Base-by-base conservation (phyloP, 2,329 filamentous ascomycete species). In the Fusarium sp. region DNA sequence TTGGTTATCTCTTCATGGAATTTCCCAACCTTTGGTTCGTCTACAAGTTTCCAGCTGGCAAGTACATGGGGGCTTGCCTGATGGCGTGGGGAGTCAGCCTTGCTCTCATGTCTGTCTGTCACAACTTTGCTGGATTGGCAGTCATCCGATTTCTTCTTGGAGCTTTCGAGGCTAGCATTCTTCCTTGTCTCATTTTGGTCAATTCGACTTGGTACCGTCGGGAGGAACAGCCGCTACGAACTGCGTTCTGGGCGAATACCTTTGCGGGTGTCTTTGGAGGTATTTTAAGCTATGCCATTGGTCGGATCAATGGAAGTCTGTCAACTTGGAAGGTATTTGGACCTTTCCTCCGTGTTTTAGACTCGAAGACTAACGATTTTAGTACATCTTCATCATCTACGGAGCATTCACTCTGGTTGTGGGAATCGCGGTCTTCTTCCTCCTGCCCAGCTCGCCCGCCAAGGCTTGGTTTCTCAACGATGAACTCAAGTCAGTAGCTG, bases 1-100 rank as follows among this genome's bases (percentile, higher is more conserved):
- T 84, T 60, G 82, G 83, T 34, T 88, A 88, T 75, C 83, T 89
- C 9, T 80, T 83, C 16, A 86, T 84, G 76, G 84, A 86, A 27
- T 88, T 86, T 72, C 85, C 87, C 2, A 86, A 30, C 25, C 54
- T 73, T n/a, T 70, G 69, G 72, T 48, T 77, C 3, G 64, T 75
- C 48, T 56, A 66, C 54, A 18, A 63, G 61, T 18, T 74, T 4
- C 68, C 70, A 1, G 54, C 71, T 6, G 69, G 67, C 10, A 72
- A 68, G n/a, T 67, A 64, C 25, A 61, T 76, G 10, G 68, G 73
- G 4, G 50, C 67, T 11, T 71, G 70, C n/a, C 68, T 78, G 2
- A 41, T 71, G 6, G 64, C 69, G 1, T 74, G 75, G 73, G 75
- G 75, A 37, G 64, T 11, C 58, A 77, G 27, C 71, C 50, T 56